A percentile compares a stretch with the other conserved stretches of the same genome.
These are phyloP conservation scores for Fusarium globosum DNA, from an alignment of 2,329 filamentous ascomycete species.

Conservation along the genomic window DNA sequence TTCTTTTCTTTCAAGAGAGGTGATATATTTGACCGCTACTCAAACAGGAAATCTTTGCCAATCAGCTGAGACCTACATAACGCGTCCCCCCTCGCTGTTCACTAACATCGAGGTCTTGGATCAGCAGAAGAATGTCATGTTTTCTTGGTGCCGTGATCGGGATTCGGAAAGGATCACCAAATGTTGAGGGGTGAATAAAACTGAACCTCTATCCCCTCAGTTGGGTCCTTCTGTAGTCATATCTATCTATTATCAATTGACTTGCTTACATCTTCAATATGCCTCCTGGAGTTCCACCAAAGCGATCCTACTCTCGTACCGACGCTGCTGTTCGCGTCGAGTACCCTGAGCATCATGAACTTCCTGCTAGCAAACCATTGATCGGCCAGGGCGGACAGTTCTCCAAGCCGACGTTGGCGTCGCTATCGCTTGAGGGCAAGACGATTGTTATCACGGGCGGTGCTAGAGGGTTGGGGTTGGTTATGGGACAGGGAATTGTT, in stretches of 20 bases:
- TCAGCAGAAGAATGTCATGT: background rate
- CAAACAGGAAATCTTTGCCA: background rate
- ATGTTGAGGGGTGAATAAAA: constrained; percentile 6
- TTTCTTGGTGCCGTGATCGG: background rate
- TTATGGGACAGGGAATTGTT: constrained; percentile 92
- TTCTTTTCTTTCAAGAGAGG: background rate
- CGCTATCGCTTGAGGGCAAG: constrained; percentile 86
- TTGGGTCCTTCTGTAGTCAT: background rate
- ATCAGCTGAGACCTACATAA: constrained; percentile 5
- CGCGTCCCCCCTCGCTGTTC: background rate
- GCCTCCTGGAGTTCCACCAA: constrained; percentile 27
- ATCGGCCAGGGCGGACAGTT: constrained; percentile 81
- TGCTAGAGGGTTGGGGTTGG: constrained; percentile 86
- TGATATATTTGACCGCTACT: background rate
- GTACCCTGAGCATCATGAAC: constrained; percentile 78
- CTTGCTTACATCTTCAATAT: background rate
- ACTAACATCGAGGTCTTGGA: background rate
- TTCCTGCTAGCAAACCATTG: constrained; percentile 76
- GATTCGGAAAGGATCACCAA: constrained; percentile 2
- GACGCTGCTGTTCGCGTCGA: constrained; percentile 81
- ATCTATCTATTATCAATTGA: background rate
- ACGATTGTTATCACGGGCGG: constrained; percentile 90
- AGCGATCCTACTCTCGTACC: constrained; percentile 73
- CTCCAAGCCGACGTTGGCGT: constrained; percentile 83
- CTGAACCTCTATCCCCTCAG: background rate